Evolutionary conservation across 768 basidiomycete genomes (phyloP), one percentile per base, ranked within the genome.

Genomic region (Mycena polygramma): DNA sequence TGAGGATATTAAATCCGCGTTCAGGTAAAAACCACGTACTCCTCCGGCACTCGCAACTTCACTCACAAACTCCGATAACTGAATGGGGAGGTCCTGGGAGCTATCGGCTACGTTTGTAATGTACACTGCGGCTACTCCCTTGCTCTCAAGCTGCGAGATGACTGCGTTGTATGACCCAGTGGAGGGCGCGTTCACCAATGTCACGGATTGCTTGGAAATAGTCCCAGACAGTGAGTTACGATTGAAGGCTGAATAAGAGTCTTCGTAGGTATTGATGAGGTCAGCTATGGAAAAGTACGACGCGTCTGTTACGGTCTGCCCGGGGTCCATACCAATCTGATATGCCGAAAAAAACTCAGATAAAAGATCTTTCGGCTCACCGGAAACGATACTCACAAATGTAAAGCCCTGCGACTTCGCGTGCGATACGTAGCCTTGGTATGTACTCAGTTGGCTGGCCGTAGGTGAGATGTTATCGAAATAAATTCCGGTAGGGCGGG

Each of bases 181-280:
- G 30, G 60, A 43, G 1, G 70, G 65, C 22, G 70, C 65, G 61
- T 63, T 58, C 7, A 26, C 49, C 5, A 71, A 57, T 14, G 19
- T 71, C 10, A 72, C 71, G 2, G 71, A 65, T 57, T 72, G 71
- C 39, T 72, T 66, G 7, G 71, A 66, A 1, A 66, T 30, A 3
- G 63, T 66, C 4, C 71, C 70, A 20, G 67, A 49, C 13, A 72
- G 35, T 22, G 63, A 69, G 39, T 59, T 1, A n/a, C 68, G 2
- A 8, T 36, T 26, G 54, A 73, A 73, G 1, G 68, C 41, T 43
- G 71, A 66, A 55, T 69, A 73, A 1, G 58, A 26, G n/a, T 22
- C 39, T 30, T 73, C 71, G 55, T 73, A 69, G 35, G 71, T 73
- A 36, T 61, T 69, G 37, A 73, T 59, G 39, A 73, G 63, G 55